These are phyloP conservation scores for Chalara sp. DNA, from an alignment of 2,329 filamentous ascomycete species.

Conservation along the genomic window DNA sequence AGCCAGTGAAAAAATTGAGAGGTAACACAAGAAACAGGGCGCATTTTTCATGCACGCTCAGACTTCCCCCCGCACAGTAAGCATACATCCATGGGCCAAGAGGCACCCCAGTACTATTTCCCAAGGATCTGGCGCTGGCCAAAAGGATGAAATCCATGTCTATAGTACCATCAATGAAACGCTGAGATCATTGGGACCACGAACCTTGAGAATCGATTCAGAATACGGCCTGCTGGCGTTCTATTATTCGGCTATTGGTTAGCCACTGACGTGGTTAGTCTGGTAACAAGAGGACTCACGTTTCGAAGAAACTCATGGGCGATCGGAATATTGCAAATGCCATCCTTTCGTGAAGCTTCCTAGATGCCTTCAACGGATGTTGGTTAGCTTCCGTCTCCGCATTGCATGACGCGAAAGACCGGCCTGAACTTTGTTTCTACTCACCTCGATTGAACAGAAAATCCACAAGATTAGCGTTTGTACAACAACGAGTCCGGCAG, in stretches of 20 bases:
- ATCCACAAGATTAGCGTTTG: conserved; percentile 98
- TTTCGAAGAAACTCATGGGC: conserved; percentile 98
- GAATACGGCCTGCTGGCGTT: conserved; percentile 88
- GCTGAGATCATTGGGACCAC: conserved; percentile 22
- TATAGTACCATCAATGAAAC: no score
- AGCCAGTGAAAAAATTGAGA: no score
- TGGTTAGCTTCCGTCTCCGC: conserved; percentile 15
- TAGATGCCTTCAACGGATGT: conserved; percentile 57
- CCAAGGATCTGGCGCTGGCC: no score
- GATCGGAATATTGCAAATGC: conserved; percentile 94
- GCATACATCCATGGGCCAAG: no score
- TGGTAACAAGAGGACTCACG: conserved; percentile 28
- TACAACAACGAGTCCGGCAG: conserved; percentile 75
- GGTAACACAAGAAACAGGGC: no score
- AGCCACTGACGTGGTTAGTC: not conserved
- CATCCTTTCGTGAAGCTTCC: conserved; percentile 96
- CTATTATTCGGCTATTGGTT: conserved; percentile 9
- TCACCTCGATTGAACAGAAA: conserved; percentile 95
- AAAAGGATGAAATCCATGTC: no score
- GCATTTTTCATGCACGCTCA: conserved; percentile 2
- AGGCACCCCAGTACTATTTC: no score
- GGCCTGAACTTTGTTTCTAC: conserved; percentile 18
- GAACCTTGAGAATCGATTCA: conserved; percentile 91
- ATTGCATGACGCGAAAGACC: conserved; percentile 6
- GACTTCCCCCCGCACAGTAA: conserved; percentile 1